These are phyloP conservation scores for Cornus suecica DNA, from an alignment of 148 eudicot genomes.

Conservation along the genomic window DNA sequence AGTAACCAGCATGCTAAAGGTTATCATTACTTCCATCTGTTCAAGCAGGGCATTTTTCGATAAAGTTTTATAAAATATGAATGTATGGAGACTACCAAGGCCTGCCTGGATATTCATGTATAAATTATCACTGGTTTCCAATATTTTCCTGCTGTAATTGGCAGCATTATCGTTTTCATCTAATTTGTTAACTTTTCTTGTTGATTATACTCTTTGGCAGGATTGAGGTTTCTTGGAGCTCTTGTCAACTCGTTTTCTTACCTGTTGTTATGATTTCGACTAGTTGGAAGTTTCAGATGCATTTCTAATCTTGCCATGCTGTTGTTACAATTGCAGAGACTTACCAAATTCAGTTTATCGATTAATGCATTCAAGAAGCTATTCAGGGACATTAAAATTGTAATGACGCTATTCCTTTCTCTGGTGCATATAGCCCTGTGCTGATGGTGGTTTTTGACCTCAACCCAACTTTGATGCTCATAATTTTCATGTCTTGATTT, in stretches of 20 bases:
- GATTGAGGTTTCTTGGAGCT: slow-evolving; percentile 31
- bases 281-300: slow-evolving; percentile 29
- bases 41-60: neutral
- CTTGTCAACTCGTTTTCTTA: slow-evolving; percentile 16
- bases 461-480: neutral
- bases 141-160: neutral
- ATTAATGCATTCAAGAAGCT: neutral
- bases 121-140: neutral
- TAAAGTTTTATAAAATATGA: neutral
- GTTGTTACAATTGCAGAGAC: slow-evolving; percentile 22
- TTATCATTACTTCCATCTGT: neutral
- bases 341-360: slow-evolving; percentile 5
- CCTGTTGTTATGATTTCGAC: slow-evolving; percentile 15
- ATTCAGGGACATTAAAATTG: neutral
- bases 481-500: slow-evolving; percentile 1
- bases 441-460: slow-evolving; percentile 1
- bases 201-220: slow-evolving; percentile 24
- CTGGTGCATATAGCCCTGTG: neutral
- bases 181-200: slow-evolving; percentile 17
- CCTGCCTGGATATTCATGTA: neutral
- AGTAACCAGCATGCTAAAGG: neutral
- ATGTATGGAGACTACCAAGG: neutral
- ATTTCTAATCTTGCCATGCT: slow-evolving; percentile 18
- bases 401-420: slow-evolving; percentile 5
- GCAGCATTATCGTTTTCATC: slow-evolving; percentile 5